Percentiles rank a stretch among this genome's conserved stretches.
Evolutionary conservation across 2,329 filamentous ascomycete species (phyloP).

Genomic region (Botrytis deweyae): DNA sequence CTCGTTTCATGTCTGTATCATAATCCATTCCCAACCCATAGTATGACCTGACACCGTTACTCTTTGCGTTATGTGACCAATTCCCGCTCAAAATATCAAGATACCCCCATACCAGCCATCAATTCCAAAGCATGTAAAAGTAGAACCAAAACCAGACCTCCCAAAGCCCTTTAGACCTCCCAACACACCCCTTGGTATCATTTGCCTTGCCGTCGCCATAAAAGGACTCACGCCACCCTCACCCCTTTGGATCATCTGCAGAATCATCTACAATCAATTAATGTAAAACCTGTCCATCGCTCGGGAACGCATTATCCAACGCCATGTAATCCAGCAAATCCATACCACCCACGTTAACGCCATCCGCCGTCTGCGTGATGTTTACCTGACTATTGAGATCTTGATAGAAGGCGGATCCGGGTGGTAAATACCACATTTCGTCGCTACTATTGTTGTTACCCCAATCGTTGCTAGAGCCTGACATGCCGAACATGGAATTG

Average conservation of each 20-base stretch:
- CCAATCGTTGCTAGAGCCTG: slow-evolving; percentile 31
- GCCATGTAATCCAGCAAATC: slow-evolving; percentile 69
- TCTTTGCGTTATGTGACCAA: background rate
- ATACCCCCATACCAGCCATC: background rate
- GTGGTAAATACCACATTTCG: slow-evolving; percentile 67
- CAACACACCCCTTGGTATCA: slow-evolving; percentile 7
- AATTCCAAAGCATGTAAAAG: background rate
- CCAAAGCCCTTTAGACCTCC: background rate
- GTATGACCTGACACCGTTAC: background rate
- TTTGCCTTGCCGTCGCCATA: background rate
- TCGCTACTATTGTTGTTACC: slow-evolving; percentile 26
- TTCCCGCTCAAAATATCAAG: background rate
- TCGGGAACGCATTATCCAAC: slow-evolving; percentile 47
- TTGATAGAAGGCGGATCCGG: slow-evolving; percentile 63
- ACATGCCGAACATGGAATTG: slow-evolving; percentile 32
- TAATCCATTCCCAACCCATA: background rate
- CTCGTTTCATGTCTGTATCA: background rate
- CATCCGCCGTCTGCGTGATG: slow-evolving; percentile 66
- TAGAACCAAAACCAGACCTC: background rate
- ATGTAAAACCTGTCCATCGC: slow-evolving; percentile 14
- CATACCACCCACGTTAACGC: slow-evolving; percentile 64
- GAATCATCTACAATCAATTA: background rate
- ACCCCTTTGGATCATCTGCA: background rate
- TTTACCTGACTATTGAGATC: slow-evolving; percentile 58
- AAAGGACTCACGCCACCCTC: background rate